These are phyloP conservation scores for Boletellus deceptivus DNA, from an alignment of 1,284 basidiomycete genomes.

Conservation along the genomic window DNA sequence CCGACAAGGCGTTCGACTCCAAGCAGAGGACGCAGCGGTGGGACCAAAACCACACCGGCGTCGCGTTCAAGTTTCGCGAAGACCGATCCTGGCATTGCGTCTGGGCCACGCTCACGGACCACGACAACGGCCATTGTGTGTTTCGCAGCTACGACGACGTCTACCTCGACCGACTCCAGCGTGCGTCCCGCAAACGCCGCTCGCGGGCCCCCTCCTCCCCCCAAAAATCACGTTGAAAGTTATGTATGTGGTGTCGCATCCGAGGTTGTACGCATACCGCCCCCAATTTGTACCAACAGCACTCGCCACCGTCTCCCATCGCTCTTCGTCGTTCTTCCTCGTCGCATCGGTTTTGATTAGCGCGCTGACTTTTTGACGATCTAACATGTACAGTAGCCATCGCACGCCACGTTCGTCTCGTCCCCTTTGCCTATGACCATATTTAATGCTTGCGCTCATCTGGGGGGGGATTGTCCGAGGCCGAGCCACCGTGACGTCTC, in stretches of 20 bases:
- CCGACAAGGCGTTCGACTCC: conserved; percentile 55
- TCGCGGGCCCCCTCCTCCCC: conserved; percentile 22
- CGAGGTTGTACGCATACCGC: conserved; percentile 15
- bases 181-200: conserved; percentile 38
- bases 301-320: neutral
- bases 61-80: conserved; percentile 48
- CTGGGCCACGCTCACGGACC: conserved; percentile 57
- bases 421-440: conserved; percentile 4
- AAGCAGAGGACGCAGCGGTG: conserved; percentile 38
- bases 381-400: conserved; percentile 5
- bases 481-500: neutral
- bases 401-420: conserved; percentile 6
- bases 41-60: conserved; percentile 55
- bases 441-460: conserved; percentile 6
- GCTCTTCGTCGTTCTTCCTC: conserved; percentile 1
- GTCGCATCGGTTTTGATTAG: conserved; percentile 18
- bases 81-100: conserved; percentile 55
- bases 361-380: conserved; percentile 3
- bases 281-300: conserved; percentile 18
- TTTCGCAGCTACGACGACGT: conserved; percentile 66
- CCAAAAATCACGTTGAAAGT: conserved; percentile 22
- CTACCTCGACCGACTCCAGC: conserved; percentile 42
- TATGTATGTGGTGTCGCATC: conserved; percentile 4
- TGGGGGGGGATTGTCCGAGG: conserved; percentile 5
- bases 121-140: conserved; percentile 43